These are phyloP conservation scores for Cadophora sp. DNA, from an alignment of 2,329 filamentous ascomycete species.

Conservation along the genomic window DNA sequence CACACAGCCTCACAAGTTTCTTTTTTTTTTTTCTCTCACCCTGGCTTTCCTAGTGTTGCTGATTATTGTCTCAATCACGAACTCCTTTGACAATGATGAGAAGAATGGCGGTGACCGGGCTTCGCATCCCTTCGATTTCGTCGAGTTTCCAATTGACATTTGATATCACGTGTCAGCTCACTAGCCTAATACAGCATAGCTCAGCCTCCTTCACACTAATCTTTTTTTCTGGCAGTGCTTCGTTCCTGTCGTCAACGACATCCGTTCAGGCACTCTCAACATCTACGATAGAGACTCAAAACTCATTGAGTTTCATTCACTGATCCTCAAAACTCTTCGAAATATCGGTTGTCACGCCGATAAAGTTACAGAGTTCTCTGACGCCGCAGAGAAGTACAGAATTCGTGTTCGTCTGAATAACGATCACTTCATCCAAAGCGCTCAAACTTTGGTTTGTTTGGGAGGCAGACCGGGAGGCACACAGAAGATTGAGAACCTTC, in stretches of 20 bases:
- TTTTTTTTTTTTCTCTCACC: not conserved
- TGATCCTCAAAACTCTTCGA: conserved; percentile 2
- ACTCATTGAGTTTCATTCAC: conserved; percentile 1
- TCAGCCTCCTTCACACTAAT: not conserved
- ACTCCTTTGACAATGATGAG: too few species aligned
- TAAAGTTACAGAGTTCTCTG: not conserved
- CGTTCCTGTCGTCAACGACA: not conserved
- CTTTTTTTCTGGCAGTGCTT: conserved; percentile 5
- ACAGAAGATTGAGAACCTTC: not conserved
- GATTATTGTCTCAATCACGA: not conserved
- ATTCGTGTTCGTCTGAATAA: not conserved
- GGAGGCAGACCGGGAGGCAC: conserved; percentile 1
- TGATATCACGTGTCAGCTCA: not conserved
- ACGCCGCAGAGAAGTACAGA: not conserved
- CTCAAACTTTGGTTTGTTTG: not conserved
- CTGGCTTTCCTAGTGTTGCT: not conserved
- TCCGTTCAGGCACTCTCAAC: not conserved
- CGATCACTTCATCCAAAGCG: not conserved
- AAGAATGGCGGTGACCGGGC: too few species aligned
- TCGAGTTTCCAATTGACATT: too few species aligned
- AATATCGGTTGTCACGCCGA: not conserved
- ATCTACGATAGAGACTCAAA: not conserved
- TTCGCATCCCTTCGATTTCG: too few species aligned
- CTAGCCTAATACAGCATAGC: not conserved
- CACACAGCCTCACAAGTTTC: not conserved